Evolutionary conservation across 768 basidiomycete species (phyloP).

Genomic region (Suillus alpinus): DNA sequence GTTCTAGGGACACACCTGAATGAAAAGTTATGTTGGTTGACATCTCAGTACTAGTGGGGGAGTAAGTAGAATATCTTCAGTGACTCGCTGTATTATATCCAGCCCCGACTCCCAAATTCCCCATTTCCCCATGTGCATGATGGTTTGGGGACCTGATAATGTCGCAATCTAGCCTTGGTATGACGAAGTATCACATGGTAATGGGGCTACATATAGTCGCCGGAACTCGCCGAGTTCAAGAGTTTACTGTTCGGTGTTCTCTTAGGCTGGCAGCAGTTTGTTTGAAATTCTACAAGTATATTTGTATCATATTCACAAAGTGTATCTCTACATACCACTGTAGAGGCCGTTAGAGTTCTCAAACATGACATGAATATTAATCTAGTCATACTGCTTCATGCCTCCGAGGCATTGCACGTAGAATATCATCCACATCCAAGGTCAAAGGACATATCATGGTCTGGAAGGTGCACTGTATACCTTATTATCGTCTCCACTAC

Average conservation of each 20-base stretch:
- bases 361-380: neutral
- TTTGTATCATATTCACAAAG: neutral
- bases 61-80: neutral
- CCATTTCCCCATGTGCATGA: neutral
- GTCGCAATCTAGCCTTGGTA: neutral
- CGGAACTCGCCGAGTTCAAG: too few relatives aligned
- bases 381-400: constrained; percentile 67
- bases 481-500: constrained; percentile 99
- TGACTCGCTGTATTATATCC: neutral
- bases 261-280: neutral
- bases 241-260: neutral
- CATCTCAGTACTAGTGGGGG: constrained; percentile 19
- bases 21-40: constrained; percentile 66
- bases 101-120: neutral
- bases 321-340: neutral
- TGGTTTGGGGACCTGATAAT: too few relatives aligned
- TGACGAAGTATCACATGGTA: neutral
- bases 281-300: neutral
- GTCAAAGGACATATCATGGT: neutral
- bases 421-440: constrained; percentile 71
- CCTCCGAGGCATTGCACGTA: constrained; percentile 80
- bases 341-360: neutral
- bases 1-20: constrained; percentile 40
- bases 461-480: constrained; percentile 37
- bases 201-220: neutral